Evolutionary conservation across 2,329 filamentous ascomycete species (phyloP), one percentile per base, ranked within the genome.

Genomic region (Apiospora sp.): DNA sequence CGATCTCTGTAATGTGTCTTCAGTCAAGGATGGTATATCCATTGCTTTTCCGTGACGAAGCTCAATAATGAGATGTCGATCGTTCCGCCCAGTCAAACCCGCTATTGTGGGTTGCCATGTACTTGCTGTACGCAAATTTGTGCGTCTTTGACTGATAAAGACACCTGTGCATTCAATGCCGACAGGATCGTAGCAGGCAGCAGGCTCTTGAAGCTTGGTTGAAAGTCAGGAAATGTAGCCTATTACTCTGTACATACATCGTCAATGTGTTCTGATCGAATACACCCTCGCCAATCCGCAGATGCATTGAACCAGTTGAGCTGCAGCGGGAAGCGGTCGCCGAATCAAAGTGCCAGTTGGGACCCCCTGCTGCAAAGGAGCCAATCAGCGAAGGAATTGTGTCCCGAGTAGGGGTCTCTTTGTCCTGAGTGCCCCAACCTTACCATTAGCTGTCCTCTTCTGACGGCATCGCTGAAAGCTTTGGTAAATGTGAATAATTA

Each of bases 331-430:
- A 61, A 61, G 12, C 54, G 37, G 54, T 30, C 54, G 30, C 30
- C 54, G 54, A 61, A 61, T 61, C 54, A 61, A 19, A 37, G 27
- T 8, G 19, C 6, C 30, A 64, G 58, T 41, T 37, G 58, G 34
- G 8, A 7, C 58, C 58, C 58, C 58, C 58, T 64, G 58, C 58
- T 64, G 58, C 6, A 4, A 14, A 13, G 13, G 58, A 6, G 22
- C 58, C 58, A 64, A 64, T 64, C 58, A 64, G 58, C 34, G 58
- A 8, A 19, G 10, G 58, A 64, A 64, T 64, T 64, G 58, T 64
- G 58, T 64, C 58, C 58, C 58, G 34, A 64, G 58, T 64, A 64
- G 58, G 58, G 58, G 58, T 64, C 54, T 64, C 58, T 64, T n/a
- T 13, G 34, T 64, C 58, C 58, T 64, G 5, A n/a, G 34, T 41